These are phyloP conservation scores for Magnaporthiopsis rhizophila DNA, from an alignment of 2,329 filamentous ascomycete genomes.

Conservation along the genomic window DNA sequence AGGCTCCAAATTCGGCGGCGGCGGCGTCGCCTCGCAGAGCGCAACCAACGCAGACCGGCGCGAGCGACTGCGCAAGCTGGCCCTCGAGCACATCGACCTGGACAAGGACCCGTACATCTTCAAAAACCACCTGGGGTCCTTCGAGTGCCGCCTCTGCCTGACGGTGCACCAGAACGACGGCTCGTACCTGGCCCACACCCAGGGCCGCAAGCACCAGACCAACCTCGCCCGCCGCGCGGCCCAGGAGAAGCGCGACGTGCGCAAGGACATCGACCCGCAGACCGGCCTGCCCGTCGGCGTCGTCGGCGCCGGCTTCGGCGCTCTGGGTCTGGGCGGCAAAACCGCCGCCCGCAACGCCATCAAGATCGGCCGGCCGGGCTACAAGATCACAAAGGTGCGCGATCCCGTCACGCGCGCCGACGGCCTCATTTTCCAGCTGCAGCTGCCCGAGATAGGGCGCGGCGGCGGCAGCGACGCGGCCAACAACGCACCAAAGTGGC, in stretches of 20 bases:
- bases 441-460: slow-evolving; percentile 81
- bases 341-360: slow-evolving; percentile 82
- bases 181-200: slow-evolving; percentile 96
- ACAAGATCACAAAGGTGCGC: slow-evolving; percentile 94
- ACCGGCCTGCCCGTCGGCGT: slow-evolving; percentile 68
- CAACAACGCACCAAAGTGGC: slow-evolving; percentile 59
- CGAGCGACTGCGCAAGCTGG: slow-evolving; percentile 94
- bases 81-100: slow-evolving; percentile 96
- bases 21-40: slow-evolving; percentile 87
- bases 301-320: slow-evolving; percentile 57
- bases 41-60: slow-evolving; percentile 95
- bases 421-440: slow-evolving; percentile 89
- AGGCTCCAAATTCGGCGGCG: slow-evolving; percentile 95
- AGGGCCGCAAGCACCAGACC: slow-evolving; percentile 97
- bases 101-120: slow-evolving; percentile 99
- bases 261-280: slow-evolving; percentile 57
- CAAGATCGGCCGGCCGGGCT: slow-evolving; percentile 93
- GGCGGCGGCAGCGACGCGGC: slow-evolving; percentile 36
- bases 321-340: slow-evolving; percentile 42
- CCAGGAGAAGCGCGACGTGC: slow-evolving; percentile 86
- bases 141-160: slow-evolving; percentile 93
- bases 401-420: slow-evolving; percentile 84
- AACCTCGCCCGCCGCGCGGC: slow-evolving; percentile 93
- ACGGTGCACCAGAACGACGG: slow-evolving; percentile 99
- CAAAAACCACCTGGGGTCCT: slow-evolving; percentile 97